A percentile compares a stretch with the other conserved stretches of the same genome.
Conservation (phyloP, 2,329 filamentous ascomycete genomes). For the Cladosporium halotolerans region DNA sequence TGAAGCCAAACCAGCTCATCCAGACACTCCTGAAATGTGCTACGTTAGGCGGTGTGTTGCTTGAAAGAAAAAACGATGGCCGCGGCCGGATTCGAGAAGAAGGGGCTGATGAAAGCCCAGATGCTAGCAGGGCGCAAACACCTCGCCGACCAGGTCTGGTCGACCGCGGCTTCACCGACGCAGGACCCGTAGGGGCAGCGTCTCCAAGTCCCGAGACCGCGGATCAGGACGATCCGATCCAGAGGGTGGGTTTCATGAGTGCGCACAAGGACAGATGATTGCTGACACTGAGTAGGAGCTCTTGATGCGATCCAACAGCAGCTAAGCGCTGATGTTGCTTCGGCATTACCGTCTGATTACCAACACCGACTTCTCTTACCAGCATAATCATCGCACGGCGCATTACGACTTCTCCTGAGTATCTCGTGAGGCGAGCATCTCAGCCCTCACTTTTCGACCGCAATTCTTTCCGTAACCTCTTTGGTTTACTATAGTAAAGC, state of each 20-base stretch:
- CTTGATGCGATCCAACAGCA: conserved; percentile 24
- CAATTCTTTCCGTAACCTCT: no score
- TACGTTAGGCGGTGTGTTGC: conserved; percentile 75
- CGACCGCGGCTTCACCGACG: conserved; percentile 62
- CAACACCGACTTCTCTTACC: not conserved
- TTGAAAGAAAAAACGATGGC: conserved; percentile 62
- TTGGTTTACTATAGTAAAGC: no score
- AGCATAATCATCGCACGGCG: not conserved
- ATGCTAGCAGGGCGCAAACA: conserved; percentile 20
- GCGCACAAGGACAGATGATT: conserved; percentile 5
- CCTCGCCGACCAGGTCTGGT: conserved; percentile 50
- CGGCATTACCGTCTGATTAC: not conserved
- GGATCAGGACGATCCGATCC: conserved; percentile 54
- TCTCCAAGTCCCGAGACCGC: conserved; percentile 58
- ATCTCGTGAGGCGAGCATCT: not conserved
- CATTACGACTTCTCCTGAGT: not conserved
- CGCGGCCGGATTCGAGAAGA: conserved; percentile 22
- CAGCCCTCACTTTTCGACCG: not conserved
- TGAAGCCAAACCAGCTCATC: conserved; percentile 95
- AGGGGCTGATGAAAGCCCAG: conserved; percentile 12
- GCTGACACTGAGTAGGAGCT: conserved; percentile 20
- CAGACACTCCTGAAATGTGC: conserved; percentile 97
- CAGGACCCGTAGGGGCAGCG: conserved; percentile 54
- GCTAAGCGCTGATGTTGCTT: conserved; percentile 14
- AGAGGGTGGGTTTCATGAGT: conserved; percentile 40